Conservation (phyloP, 495 filamentous ascomycete species). For the Penicillium ochrochloron region DNA sequence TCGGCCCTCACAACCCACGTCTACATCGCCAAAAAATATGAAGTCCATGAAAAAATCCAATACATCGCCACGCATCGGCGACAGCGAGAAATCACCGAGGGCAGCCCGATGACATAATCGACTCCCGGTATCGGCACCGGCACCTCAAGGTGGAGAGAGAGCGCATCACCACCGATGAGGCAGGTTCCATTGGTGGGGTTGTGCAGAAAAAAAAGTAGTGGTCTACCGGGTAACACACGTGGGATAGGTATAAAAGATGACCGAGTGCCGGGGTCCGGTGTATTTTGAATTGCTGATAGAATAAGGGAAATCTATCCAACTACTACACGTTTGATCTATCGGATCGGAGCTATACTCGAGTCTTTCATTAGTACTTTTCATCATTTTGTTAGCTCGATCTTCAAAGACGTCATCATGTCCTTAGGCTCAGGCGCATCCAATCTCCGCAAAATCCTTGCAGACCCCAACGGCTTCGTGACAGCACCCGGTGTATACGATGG, state of each 20-base stretch:
- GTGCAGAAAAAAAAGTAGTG: slow-evolving; percentile 7
- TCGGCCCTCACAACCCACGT: neutral
- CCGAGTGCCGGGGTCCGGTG: neutral
- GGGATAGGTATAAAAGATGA: slow-evolving; percentile 3
- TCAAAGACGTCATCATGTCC: slow-evolving; percentile 30
- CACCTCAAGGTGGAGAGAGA: slow-evolving; percentile 18
- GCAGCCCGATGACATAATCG: slow-evolving; percentile 21
- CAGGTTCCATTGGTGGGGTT: slow-evolving; percentile 15
- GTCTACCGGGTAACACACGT: slow-evolving; percentile 16
- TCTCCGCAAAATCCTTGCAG: slow-evolving; percentile 36
- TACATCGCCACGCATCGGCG: slow-evolving; percentile 8
- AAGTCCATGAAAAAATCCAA: neutral
- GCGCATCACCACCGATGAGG: slow-evolving; percentile 23
- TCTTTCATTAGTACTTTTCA: neutral
- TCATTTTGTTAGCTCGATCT: neutral
- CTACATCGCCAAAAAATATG: neutral
- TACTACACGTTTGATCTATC: neutral
- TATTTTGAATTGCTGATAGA: neutral
- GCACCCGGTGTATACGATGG: slow-evolving; percentile 75
- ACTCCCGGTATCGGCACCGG: slow-evolving; percentile 26
- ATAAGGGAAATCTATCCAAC: neutral
- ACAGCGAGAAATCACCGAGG: slow-evolving; percentile 19
- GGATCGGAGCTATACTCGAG: neutral
- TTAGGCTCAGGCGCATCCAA: slow-evolving; percentile 37
- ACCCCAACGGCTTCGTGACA: slow-evolving; percentile 47